A percentile compares a stretch with the other conserved stretches of the same genome.
Conservation (phyloP, 495 filamentous ascomycete genomes). For the Aspergillus diversus region DNA sequence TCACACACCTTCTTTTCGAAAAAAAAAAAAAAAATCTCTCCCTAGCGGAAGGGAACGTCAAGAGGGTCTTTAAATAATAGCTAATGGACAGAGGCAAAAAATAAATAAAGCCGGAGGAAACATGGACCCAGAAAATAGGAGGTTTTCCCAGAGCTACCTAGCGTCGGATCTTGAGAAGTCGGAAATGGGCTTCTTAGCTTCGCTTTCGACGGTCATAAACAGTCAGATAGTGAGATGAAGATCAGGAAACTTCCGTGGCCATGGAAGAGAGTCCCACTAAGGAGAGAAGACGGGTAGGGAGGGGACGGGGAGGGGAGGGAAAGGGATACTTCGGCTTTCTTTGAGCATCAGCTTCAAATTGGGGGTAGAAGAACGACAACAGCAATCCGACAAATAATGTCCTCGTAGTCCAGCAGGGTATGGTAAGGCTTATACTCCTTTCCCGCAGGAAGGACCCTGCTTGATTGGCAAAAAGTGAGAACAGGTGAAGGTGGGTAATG, state of each 20-base stretch:
- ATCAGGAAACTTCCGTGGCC: neutral
- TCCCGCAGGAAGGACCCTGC: constrained; percentile 19
- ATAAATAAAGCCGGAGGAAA: neutral
- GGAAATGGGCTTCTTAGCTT: neutral
- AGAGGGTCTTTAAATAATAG: neutral
- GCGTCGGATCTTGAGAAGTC: constrained; percentile 10
- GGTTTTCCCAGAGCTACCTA: constrained; percentile 9
- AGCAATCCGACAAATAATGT: constrained; percentile 11
- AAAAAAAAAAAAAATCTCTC: neutral
- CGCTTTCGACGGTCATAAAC: neutral
- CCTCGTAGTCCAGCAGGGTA: constrained; percentile 26
- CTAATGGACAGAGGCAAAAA: constrained; percentile 1
- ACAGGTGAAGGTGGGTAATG: constrained; percentile 34
- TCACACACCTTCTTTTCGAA: constrained; percentile 16
- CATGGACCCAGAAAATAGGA: constrained; percentile 12
- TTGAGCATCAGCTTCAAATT: constrained; percentile 15
- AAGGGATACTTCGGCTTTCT: neutral
- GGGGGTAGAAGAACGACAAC: constrained; percentile 6
- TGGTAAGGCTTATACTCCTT: constrained; percentile 36
- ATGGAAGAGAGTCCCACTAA: neutral
- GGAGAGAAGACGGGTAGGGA: too few relatives aligned
- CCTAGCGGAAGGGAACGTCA: constrained; percentile 4
- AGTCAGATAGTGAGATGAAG: neutral
- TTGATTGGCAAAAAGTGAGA: constrained; percentile 15
- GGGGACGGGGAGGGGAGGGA: neutral